Evolutionary conservation across 805 yeast genomes (phyloP).

Genomic region (Groenewaldozyma tartarivorans): DNA sequence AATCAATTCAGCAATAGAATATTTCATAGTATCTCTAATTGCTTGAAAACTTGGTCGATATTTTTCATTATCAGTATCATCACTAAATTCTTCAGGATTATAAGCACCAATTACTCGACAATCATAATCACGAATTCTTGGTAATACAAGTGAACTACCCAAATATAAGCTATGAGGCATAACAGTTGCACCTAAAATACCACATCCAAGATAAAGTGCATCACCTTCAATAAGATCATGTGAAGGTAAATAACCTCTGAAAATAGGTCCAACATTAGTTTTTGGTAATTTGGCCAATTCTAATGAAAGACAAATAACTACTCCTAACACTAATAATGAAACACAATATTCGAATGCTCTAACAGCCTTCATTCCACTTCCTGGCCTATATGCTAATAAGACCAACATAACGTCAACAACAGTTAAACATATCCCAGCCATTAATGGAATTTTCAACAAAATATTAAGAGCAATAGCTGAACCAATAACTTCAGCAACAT

Average conservation of each 20-base stretch:
- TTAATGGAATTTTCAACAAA: slow-evolving; percentile 66
- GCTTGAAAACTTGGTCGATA: slow-evolving; percentile 71
- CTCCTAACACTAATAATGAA: slow-evolving; percentile 63
- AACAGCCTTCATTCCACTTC: slow-evolving; percentile 68
- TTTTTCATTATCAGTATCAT: slow-evolving; percentile 14
- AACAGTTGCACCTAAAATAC: slow-evolving; percentile 86
- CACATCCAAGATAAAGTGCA: slow-evolving; percentile 73
- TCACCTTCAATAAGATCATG: slow-evolving; percentile 41
- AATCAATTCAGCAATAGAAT: slow-evolving; percentile 61
- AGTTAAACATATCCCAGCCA: slow-evolving; percentile 77
- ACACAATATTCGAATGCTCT: slow-evolving; percentile 78
- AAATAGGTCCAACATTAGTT: slow-evolving; percentile 46
- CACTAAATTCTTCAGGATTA: slow-evolving; percentile 2
- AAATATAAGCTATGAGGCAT: slow-evolving; percentile 90
- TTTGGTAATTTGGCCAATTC: slow-evolving; percentile 63
- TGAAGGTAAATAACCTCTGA: slow-evolving; percentile 58
- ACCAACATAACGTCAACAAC: slow-evolving; percentile 80
- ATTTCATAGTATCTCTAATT: slow-evolving; percentile 59
- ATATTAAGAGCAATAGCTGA: slow-evolving; percentile 90
- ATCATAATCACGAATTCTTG: slow-evolving; percentile 74
- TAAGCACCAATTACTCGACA: slow-evolving; percentile 44
- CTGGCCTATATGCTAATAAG: slow-evolving; percentile 78
- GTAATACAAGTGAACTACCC: slow-evolving; percentile 84
- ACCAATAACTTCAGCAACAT: slow-evolving; percentile 96
- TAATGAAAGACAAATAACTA: slow-evolving; percentile 76